Evolutionary conservation across 768 basidiomycete genomes (phyloP).

Genomic region (Porphyrellus cyaneotinctus): DNA sequence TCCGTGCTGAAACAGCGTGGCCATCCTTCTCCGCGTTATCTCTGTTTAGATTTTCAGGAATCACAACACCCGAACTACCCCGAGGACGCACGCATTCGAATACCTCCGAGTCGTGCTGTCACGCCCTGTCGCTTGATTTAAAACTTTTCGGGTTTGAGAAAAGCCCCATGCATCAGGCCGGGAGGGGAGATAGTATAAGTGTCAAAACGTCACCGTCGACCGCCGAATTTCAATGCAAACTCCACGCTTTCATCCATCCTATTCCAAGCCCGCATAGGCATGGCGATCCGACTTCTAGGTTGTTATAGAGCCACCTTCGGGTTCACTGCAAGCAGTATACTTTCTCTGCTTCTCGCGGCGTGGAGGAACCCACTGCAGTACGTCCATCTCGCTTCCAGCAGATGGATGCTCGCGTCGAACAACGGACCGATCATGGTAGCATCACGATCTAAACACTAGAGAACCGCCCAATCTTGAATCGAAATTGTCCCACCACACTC

Average conservation of each 20-base stretch:
- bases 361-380: neutral
- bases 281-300: neutral
- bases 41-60: constrained; percentile 2
- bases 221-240: neutral
- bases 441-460: constrained; percentile 1
- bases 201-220: neutral
- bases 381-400: neutral
- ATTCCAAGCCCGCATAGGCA: neutral
- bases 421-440: neutral
- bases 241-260: neutral
- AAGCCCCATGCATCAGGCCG: neutral
- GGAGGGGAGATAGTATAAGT: neutral
- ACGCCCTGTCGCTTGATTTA: constrained; percentile 1
- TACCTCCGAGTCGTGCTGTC: neutral
- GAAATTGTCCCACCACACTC: neutral
- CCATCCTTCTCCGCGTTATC: neutral
- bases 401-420: neutral
- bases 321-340: neutral
- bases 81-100: constrained; percentile 2
- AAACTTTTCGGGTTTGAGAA: neutral
- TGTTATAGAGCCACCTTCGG: neutral
- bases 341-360: neutral
- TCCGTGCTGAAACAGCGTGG: constrained; percentile 6
- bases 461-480: neutral
- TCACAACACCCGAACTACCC: constrained; percentile 5